Evolutionary conservation across 164 flowering plant genomes (phyloP).

Genomic region (Stephania japonica): DNA sequence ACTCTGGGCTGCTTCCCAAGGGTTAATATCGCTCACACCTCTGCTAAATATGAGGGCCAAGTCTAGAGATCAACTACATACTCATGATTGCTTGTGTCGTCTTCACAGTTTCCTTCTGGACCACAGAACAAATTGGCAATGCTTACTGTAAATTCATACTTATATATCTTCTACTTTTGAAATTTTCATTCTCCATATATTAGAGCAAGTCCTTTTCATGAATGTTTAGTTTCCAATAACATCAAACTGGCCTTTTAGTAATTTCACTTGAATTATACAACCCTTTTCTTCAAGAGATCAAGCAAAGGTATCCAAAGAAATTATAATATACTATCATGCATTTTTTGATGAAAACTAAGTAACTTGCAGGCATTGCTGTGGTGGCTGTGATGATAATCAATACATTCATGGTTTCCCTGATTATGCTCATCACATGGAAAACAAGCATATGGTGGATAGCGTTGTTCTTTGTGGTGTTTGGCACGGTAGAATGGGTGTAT

Average conservation of each 20-base stretch:
- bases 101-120: constrained; percentile 42
- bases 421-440: constrained; percentile 72
- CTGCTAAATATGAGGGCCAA: constrained; percentile 62
- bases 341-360: no score
- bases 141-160: constrained; percentile 45
- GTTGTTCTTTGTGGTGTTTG: constrained; percentile 35
- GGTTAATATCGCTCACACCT: constrained; percentile 70
- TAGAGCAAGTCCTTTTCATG: no score
- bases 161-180: no score
- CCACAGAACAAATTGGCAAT: constrained; percentile 47
- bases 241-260: no score
- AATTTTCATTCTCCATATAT: background rate
- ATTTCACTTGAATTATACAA: no score
- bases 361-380: constrained; percentile 75
- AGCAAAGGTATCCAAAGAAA: no score
- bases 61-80: constrained; percentile 70
- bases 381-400: constrained; percentile 60
- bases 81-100: constrained; percentile 56
- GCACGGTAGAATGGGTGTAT: constrained; percentile 27
- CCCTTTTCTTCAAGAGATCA: no score
- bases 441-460: constrained; percentile 35
- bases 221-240: no score
- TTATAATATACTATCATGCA: no score
- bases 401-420: no score
- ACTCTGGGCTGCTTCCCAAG: constrained; percentile 59